phyloP scores from a whole-genome alignment of 108 stramenopile genomes.

The Cyclotella atomus region DNA sequence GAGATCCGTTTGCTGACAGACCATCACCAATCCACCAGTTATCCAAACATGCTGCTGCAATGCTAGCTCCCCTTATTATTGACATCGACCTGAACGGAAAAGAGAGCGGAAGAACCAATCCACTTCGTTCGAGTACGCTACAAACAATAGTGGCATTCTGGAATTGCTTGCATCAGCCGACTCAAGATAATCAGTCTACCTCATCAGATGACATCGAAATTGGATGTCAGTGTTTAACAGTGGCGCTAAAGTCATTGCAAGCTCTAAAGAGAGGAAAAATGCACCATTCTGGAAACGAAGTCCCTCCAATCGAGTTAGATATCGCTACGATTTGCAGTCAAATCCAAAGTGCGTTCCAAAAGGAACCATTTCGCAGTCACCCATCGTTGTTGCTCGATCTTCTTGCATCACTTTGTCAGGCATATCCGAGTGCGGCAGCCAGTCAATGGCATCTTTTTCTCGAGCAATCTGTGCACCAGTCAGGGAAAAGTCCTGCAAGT shows the following conservation, averaged over 20 bases:
- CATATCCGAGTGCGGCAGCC: conserved; percentile 37
- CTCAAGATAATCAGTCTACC: conserved; percentile 19
- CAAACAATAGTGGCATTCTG: conserved; percentile 34
- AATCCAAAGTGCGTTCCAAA: conserved; percentile 32
- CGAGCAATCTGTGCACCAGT: conserved; percentile 26
- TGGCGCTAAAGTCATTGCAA: conserved; percentile 28
- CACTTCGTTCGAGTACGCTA: conserved; percentile 52
- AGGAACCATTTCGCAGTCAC: conserved; percentile 6
- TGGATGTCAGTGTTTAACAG: conserved; percentile 31
- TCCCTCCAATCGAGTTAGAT: conserved; percentile 22
- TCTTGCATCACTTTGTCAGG: conserved; percentile 27
- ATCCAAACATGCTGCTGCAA: conserved; percentile 59
- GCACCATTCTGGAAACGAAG: conserved; percentile 2
- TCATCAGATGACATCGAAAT: conserved; percentile 1
- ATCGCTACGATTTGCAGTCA: conserved; percentile 29
- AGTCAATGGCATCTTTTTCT: conserved; percentile 56
- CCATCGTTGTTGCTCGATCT: conserved; percentile 24
- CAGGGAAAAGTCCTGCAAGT: background rate
- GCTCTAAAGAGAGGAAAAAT: conserved; percentile 31
- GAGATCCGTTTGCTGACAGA: conserved; percentile 11
- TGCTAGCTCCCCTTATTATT: conserved; percentile 66
- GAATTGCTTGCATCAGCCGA: conserved; percentile 29
- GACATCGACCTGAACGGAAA: conserved; percentile 56
- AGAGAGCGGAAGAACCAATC: conserved; percentile 58
- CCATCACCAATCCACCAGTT: conserved; percentile 14